Conservation (phyloP, 1,284 basidiomycete genomes). For the Leccinum fuscescens region DNA sequence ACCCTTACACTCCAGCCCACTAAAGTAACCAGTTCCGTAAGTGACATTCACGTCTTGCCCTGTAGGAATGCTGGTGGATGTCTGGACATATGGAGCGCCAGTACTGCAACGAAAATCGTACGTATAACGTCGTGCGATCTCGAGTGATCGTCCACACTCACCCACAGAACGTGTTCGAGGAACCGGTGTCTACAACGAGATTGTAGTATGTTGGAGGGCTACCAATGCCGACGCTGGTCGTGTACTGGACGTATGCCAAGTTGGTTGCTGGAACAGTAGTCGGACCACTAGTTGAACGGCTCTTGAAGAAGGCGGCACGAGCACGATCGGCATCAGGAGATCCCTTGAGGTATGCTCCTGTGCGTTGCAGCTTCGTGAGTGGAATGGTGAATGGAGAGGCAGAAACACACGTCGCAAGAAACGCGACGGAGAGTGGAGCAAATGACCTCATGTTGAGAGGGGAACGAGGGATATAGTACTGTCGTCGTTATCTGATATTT, state of each 20-base stretch:
- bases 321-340: constrained; percentile 21
- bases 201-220: constrained; percentile 23
- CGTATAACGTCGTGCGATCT: too few relatives aligned
- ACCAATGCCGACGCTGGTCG: constrained; percentile 25
- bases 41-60: constrained; percentile 23
- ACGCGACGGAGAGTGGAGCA: constrained; percentile 1
- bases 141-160: constrained; percentile 10
- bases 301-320: constrained; percentile 18
- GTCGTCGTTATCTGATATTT: background rate
- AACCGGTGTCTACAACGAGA: constrained; percentile 33
- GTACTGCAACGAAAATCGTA: constrained; percentile 11
- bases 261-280: constrained; percentile 21
- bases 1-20: constrained; percentile 26
- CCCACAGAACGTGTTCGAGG: constrained; percentile 36
- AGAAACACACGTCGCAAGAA: constrained; percentile 16
- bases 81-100: constrained; percentile 19
- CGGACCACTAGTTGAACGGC: background rate
- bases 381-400: constrained; percentile 14
- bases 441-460: constrained; percentile 17
- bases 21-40: constrained; percentile 24
- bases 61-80: constrained; percentile 25
- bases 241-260: constrained; percentile 22
- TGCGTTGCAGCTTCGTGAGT: constrained; percentile 13
- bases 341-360: constrained; percentile 20
- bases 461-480: background rate